Conservation (phyloP, 2,329 filamentous ascomycete species). For the Fusarium buharicum region DNA sequence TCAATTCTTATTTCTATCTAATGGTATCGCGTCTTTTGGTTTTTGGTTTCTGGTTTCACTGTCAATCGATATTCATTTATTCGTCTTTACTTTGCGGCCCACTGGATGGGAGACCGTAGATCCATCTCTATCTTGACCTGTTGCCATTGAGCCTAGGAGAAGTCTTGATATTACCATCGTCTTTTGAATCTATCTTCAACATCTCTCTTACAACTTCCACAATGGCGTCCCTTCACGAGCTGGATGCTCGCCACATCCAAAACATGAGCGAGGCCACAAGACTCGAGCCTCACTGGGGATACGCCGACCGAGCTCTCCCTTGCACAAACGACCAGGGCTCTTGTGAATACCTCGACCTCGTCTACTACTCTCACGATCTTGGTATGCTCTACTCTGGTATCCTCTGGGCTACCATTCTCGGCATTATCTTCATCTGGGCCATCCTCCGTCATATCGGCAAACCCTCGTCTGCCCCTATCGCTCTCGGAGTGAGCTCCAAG, state of each 20-base stretch:
- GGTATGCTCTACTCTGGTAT: constrained; percentile 63
- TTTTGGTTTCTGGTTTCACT: background rate
- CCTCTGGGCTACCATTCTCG: constrained; percentile 59
- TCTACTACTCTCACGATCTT: constrained; percentile 60
- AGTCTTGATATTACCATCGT: background rate
- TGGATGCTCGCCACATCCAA: constrained; percentile 54
- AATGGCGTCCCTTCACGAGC: constrained; percentile 37
- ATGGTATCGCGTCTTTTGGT: constrained; percentile 26
- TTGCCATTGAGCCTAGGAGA: constrained; percentile 1
- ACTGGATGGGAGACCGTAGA: constrained; percentile 14
- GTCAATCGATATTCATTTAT: constrained; percentile 3
- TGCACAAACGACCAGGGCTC: constrained; percentile 60
- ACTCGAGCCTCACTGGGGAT: constrained; percentile 60
- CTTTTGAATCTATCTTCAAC: background rate
- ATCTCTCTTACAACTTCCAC: background rate
- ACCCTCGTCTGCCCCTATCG: constrained; percentile 38
- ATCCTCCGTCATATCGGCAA: constrained; percentile 42
- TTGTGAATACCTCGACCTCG: constrained; percentile 62
- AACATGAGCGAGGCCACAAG: constrained; percentile 51
- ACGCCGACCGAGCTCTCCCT: constrained; percentile 57
- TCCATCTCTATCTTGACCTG: constrained; percentile 2
- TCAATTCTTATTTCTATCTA: constrained; percentile 43
- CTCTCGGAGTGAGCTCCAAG: constrained; percentile 38
- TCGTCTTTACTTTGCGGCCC: constrained; percentile 13
- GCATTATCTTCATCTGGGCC: constrained; percentile 58